Conservation (phyloP, 148 eudicot species). For the Chenopodium album region DNA sequence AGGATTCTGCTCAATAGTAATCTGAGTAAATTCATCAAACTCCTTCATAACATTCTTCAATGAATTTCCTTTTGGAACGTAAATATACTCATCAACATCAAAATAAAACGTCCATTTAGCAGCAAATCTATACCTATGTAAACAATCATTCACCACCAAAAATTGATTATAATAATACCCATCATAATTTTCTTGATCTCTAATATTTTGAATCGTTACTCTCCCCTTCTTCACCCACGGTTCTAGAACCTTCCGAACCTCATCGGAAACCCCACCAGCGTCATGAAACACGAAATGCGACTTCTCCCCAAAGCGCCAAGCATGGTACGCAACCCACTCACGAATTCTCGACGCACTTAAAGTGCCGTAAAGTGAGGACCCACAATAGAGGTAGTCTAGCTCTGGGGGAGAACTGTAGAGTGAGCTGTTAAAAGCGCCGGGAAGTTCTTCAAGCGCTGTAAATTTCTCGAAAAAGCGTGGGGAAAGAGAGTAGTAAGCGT, state of each 20-base stretch:
- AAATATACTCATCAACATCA: constrained; percentile 63
- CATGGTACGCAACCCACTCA: constrained; percentile 67
- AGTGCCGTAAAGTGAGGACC: constrained; percentile 55
- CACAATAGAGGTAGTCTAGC: constrained; percentile 58
- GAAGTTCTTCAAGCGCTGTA: constrained; percentile 43
- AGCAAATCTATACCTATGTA: constrained; percentile 41
- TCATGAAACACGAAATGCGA: constrained; percentile 63
- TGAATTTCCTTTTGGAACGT: constrained; percentile 33
- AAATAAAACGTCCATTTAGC: constrained; percentile 61
- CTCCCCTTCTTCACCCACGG: constrained; percentile 56
- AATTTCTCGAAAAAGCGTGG: constrained; percentile 38
- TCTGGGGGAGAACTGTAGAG: constrained; percentile 21
- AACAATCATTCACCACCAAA: constrained; percentile 59
- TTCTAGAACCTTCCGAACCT: constrained; percentile 46
- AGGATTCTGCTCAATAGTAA: constrained; percentile 63
- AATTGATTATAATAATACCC: constrained; percentile 69
- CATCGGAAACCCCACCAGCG: constrained; percentile 52
- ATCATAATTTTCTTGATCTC: constrained; percentile 48
- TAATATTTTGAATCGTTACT: constrained; percentile 54
- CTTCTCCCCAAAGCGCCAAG: constrained; percentile 44
- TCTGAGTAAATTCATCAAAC: constrained; percentile 43
- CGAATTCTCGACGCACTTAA: constrained; percentile 43
- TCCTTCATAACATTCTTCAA: constrained; percentile 37
- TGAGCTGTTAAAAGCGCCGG: constrained; percentile 30
- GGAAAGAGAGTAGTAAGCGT: constrained; percentile 51